These are phyloP conservation scores for Aspergillus spinulosporus DNA, from an alignment of 2,329 filamentous ascomycete species.

Conservation along the genomic window DNA sequence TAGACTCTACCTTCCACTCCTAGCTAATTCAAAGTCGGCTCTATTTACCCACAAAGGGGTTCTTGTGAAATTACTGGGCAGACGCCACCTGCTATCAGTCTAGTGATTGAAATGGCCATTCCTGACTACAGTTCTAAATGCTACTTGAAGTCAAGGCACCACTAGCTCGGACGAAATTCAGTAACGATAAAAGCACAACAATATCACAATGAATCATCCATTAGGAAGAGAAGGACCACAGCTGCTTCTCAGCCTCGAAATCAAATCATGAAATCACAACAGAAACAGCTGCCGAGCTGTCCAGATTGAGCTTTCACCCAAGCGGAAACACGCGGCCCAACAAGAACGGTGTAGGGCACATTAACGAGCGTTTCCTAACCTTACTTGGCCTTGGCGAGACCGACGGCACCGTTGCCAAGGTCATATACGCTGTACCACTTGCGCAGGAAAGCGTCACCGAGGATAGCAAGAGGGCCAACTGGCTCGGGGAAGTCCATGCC, in stretches of 20 bases:
- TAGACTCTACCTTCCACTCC: not conserved
- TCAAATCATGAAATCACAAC: not conserved
- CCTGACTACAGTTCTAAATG: constrained; percentile 4
- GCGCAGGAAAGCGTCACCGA: constrained; percentile 66
- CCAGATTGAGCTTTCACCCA: not conserved
- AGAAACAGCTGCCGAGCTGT: not conserved
- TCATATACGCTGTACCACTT: constrained; percentile 88
- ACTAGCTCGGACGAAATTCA: constrained; percentile 7
- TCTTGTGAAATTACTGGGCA: not conserved
- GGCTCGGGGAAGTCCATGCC: constrained; percentile 89
- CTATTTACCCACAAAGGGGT: not conserved
- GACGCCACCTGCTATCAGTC: not conserved
- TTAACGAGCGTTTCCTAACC: constrained; percentile 26
- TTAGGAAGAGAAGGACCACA: constrained; percentile 1
- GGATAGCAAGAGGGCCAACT: constrained; percentile 86
- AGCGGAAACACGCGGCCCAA: not conserved
- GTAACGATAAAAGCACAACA: constrained; percentile 8
- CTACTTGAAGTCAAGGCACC: constrained; percentile 8
- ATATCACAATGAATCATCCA: constrained; percentile 4
- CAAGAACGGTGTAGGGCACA: constrained; percentile 8
- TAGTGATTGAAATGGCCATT: constrained; percentile 1
- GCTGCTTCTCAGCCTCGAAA: not conserved
- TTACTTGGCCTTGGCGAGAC: constrained; percentile 79
- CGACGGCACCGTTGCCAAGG: constrained; percentile 82
- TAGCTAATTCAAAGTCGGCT: not conserved